These are phyloP conservation scores for Marasmius fiardii DNA, from an alignment of 1,284 basidiomycete species.

Conservation along the genomic window DNA sequence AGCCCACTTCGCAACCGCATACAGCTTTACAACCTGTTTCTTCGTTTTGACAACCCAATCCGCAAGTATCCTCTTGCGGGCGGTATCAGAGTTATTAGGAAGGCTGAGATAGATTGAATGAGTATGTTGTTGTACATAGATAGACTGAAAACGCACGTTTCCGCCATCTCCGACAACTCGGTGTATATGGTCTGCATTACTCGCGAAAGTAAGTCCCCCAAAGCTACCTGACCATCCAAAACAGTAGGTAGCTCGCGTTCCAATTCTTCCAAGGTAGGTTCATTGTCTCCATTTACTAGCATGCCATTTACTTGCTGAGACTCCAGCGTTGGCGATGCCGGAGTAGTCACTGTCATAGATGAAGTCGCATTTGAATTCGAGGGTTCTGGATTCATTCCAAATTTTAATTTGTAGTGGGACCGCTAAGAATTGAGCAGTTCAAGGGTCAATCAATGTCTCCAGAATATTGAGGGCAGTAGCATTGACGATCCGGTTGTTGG, in stretches of 20 bases:
- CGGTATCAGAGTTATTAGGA: constrained; percentile 80
- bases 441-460: not conserved
- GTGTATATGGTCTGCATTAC: constrained; percentile 80
- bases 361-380: not conserved
- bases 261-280: constrained; percentile 55
- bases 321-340: not conserved
- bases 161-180: constrained; percentile 78
- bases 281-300: constrained; percentile 24
- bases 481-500: not conserved
- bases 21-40: constrained; percentile 87
- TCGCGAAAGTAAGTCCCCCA: constrained; percentile 74
- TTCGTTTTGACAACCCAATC: constrained; percentile 88
- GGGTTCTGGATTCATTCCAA: constrained; percentile 4
- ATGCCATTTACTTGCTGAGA: constrained; percentile 12
- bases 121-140: not conserved
- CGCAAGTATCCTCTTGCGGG: constrained; percentile 77
- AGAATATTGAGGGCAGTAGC: not conserved
- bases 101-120: constrained; percentile 43
- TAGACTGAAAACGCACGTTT: constrained; percentile 61
- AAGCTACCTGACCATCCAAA: constrained; percentile 67
- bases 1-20: constrained; percentile 82
- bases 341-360: not conserved
- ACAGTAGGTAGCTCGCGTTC: constrained; percentile 77
- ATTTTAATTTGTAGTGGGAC: not conserved
- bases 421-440: too few species aligned